phyloP scores from a whole-genome alignment of 2,329 filamentous ascomycete genomes.

The Pyricularia sp. region DNA sequence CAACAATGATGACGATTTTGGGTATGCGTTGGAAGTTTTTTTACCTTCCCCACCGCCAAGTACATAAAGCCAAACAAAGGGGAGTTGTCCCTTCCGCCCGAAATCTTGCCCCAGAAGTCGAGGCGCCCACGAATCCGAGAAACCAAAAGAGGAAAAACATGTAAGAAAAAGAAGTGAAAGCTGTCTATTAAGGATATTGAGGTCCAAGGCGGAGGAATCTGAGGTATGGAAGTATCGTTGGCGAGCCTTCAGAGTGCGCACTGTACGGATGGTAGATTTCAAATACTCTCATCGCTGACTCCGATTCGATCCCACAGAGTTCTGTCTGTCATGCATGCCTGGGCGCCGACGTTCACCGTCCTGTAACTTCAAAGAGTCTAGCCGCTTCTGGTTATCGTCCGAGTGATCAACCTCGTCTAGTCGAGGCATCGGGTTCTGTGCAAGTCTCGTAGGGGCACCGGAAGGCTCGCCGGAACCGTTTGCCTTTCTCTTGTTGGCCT shows the following conservation, averaged over 20 bases:
- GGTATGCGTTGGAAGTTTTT: neutral
- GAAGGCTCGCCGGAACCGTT: conserved; percentile 21
- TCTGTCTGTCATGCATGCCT: conserved; percentile 44
- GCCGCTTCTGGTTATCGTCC: conserved; percentile 72
- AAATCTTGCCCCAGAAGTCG: neutral
- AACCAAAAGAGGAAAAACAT: neutral
- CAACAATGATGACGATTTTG: neutral
- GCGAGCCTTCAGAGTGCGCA: neutral
- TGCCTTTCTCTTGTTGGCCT: conserved; percentile 57
- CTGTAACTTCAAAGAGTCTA: conserved; percentile 83
- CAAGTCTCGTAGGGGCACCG: conserved; percentile 20
- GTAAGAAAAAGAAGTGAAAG: neutral
- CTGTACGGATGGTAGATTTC: neutral
- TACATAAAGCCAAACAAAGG: neutral
- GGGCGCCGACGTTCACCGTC: conserved; percentile 56
- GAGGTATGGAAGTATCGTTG: neutral
- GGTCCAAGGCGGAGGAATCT: neutral
- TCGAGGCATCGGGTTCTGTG: conserved; percentile 30
- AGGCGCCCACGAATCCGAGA: neutral
- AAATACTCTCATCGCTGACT: conserved; percentile 24
- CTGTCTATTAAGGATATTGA: neutral
- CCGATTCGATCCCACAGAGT: conserved; percentile 40
- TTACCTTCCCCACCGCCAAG: neutral
- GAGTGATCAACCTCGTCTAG: conserved; percentile 69
- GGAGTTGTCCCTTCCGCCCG: neutral